Evolutionary conservation across 2,329 filamentous ascomycete species (phyloP), one percentile per base, ranked within the genome.

Genomic region (Sclerotinia glacialis): DNA sequence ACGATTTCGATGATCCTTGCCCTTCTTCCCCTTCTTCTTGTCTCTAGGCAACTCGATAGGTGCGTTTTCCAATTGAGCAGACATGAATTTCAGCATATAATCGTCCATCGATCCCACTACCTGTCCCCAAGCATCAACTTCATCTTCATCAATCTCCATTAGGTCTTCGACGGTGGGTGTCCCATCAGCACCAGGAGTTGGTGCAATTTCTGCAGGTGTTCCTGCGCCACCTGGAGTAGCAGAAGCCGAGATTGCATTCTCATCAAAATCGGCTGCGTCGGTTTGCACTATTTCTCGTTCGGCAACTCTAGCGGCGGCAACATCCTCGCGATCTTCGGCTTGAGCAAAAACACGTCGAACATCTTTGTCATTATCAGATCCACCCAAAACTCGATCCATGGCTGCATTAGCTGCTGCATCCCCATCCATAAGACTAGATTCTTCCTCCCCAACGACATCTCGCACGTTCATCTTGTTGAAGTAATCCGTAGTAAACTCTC

Each of bases 401-500:
- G 93, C 93, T 6, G 87, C 89, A 67, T 89, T 90, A 2, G 91
- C 91, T 61, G 91, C 90, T 28, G 89, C 88, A 67, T 90, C 86
- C 0, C 82, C 83, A 71, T 88, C 85, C n/a, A 85, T 82, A 31
- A 86, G 71, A 52, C 71, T 76, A 9, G 77, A 82, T 16, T 83
- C 80, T 42, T 85, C 80, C 40, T 85, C 83, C 64, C 83, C 85
- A 34, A 92, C 81, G 61, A 91, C 88, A 68, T 92, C 90, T 47
- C 86, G 83, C 61, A 89, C 88, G 2, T 85, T 81, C 53, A 91
- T 82, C 73, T 89, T 92, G 73, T 93, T 93, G 79, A 97, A 94
- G 77, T 97, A 93, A 74, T 99, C 95, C 0, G 95, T 99, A 0
- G 94, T 99, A 77, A 99, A 99, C 71, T 94, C 93, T 69, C 95